These are phyloP conservation scores for Ottelia alismoides DNA, from an alignment of 106 monocot genomes.

Conservation along the genomic window DNA sequence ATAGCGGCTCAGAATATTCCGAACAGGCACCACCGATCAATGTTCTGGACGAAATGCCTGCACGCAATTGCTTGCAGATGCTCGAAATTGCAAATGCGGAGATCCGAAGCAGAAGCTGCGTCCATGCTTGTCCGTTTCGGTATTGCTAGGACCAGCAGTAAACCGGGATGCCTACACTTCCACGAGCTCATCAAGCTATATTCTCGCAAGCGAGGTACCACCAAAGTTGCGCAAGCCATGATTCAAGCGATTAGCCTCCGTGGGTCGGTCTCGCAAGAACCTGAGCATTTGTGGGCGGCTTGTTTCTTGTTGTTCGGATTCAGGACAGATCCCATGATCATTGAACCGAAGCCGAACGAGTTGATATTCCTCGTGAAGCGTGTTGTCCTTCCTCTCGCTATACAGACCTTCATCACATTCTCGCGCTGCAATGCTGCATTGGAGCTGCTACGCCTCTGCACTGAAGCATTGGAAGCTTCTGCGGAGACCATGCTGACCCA, in stretches of 20 bases:
- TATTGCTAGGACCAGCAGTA: conserved; percentile 45
- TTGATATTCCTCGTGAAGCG: conserved; percentile 41
- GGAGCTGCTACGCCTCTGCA: no score
- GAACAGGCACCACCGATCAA: conserved; percentile 28
- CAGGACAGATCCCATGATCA: conserved; percentile 37
- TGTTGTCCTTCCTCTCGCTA: no score
- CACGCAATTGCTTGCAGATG: conserved; percentile 28
- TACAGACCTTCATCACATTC: no score
- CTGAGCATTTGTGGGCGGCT: conserved; percentile 79
- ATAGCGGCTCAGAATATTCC: conserved; percentile 63
- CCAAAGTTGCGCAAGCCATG: conserved; percentile 45
- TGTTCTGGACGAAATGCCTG: conserved; percentile 30
- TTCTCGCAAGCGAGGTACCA: conserved; percentile 44
- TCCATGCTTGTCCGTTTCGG: conserved; percentile 78
- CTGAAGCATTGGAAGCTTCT: no score
- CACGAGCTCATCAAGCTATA: conserved; percentile 70
- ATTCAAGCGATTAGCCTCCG: conserved; percentile 45
- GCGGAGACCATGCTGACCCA: no score
- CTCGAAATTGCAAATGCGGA: conserved; percentile 27
- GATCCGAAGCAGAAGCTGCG: conserved; percentile 65
- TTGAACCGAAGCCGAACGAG: conserved; percentile 53
- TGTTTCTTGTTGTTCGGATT: conserved; percentile 82
- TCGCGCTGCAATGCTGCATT: no score
- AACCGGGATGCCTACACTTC: conserved; percentile 46
- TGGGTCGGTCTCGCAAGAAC: conserved; percentile 41